Conservation (phyloP, 139 green algal species). For the Chlamydomonas incerta region DNA sequence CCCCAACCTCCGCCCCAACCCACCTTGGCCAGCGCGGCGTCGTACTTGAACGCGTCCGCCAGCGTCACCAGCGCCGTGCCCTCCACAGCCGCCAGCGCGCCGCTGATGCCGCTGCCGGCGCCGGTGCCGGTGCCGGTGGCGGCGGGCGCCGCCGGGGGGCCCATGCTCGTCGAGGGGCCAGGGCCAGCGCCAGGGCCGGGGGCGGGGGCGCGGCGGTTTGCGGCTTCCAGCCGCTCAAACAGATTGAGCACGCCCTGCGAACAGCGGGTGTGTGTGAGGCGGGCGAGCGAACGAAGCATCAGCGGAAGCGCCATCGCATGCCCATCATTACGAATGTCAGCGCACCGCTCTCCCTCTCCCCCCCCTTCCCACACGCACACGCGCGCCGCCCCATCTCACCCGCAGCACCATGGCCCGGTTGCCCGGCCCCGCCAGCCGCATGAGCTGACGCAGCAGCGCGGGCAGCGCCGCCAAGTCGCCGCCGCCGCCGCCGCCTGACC, state of each 20-base stretch:
- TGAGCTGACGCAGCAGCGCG: slow-evolving; percentile 29
- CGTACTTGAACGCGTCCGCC: slow-evolving; percentile 49
- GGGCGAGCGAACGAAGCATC: no score
- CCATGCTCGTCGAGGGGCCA: no score
- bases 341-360: neutral
- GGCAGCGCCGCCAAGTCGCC: slow-evolving; percentile 8
- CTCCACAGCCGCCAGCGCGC: slow-evolving; percentile 43
- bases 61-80: slow-evolving; percentile 54
- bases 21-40: slow-evolving; percentile 39
- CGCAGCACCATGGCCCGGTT: slow-evolving; percentile 9
- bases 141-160: no score
- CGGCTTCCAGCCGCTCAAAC: slow-evolving; percentile 43
- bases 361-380: no score
- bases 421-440: slow-evolving; percentile 32
- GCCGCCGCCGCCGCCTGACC: neutral
- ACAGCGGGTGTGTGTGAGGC: no score
- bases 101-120: no score
- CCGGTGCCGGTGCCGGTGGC: no score
- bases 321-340: no score
- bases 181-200: no score
- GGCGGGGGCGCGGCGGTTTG: neutral
- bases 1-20: neutral
- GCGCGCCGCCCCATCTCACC: no score
- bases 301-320: no score
- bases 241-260: slow-evolving; percentile 14